A percentile compares a stretch with the other conserved stretches of the same genome.
Evolutionary conservation across 352 stramenopile species (phyloP).

Genomic region (Phytophthora idaei): DNA sequence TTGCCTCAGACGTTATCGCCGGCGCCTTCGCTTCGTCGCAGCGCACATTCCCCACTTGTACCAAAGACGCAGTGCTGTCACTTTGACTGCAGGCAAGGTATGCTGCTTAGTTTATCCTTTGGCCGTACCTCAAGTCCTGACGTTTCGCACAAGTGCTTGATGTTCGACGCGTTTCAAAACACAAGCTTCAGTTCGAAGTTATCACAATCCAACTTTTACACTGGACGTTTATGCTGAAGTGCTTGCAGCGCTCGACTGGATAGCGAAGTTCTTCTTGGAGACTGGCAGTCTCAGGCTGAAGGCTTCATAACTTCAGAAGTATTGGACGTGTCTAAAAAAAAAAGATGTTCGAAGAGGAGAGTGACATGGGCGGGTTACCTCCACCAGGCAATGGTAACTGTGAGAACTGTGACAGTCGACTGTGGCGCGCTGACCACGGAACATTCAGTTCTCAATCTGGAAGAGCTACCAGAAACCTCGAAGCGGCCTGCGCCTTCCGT

Average conservation of each 20-base stretch:
- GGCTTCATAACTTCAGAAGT: neutral
- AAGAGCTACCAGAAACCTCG: neutral
- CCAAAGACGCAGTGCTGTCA: neutral
- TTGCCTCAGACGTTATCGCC: conserved; percentile 22
- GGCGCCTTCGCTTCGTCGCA: conserved; percentile 5
- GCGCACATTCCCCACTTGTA: conserved; percentile 1
- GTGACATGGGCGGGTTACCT: neutral
- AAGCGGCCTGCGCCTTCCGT: neutral
- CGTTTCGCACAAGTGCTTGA: conserved; percentile 18
- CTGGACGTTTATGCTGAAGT: neutral
- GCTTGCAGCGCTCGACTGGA: neutral
- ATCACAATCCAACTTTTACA: neutral
- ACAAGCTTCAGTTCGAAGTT: conserved; percentile 1
- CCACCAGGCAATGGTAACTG: neutral
- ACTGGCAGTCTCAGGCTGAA: neutral
- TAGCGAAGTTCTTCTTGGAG: neutral
- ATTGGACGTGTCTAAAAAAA: neutral
- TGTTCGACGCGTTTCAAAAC: conserved; percentile 28
- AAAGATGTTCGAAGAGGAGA: neutral
- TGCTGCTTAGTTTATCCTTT: conserved; percentile 1
- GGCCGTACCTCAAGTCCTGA: conserved; percentile 1
- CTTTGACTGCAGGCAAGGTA: conserved; percentile 10
- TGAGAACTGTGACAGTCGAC: neutral
- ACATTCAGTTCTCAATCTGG: neutral
- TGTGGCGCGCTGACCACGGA: neutral